Conservation (phyloP, 2,329 filamentous ascomycete genomes). For the Plectosphaerella cucumerina region DNA sequence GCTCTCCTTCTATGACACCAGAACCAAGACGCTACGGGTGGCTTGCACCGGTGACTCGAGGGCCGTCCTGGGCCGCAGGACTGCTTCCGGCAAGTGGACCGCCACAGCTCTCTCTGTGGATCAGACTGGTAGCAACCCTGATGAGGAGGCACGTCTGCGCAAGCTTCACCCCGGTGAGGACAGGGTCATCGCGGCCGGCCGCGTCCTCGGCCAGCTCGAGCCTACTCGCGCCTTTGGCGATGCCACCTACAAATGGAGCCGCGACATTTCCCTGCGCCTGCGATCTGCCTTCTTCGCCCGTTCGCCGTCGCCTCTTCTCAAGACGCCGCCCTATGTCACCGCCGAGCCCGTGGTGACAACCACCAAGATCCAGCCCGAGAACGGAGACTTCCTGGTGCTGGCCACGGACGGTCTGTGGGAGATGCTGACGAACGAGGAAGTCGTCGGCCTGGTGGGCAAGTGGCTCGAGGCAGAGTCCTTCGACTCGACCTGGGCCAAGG, state of each 20-base stretch:
- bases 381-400: constrained; percentile 93
- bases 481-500: constrained; percentile 62
- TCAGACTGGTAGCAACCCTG: constrained; percentile 85
- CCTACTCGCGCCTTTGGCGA: constrained; percentile 94
- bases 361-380: constrained; percentile 82
- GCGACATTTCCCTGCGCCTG: constrained; percentile 77
- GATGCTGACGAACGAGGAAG: constrained; percentile 98
- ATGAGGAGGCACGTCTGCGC: constrained; percentile 78
- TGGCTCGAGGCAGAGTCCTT: constrained; percentile 89
- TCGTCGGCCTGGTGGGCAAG: constrained; percentile 90
- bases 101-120: constrained; percentile 87
- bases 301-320: constrained; percentile 69
- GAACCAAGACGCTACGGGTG: constrained; percentile 81
- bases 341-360: constrained; percentile 93
- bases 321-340: constrained; percentile 94
- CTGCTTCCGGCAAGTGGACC: constrained; percentile 80
- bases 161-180: constrained; percentile 86
- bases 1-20: constrained; percentile 91
- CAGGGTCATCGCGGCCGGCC: constrained; percentile 80
- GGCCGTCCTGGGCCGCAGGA: constrained; percentile 81
- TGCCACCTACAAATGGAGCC: constrained; percentile 93
- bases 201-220: constrained; percentile 87
- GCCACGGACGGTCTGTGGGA: constrained; percentile 98
- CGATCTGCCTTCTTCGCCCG: constrained; percentile 85
- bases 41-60: constrained; percentile 96